Evolutionary conservation across 768 basidiomycete species (phyloP), one percentile per base, ranked within the genome.

Genomic region (Hypholoma sublateritium): DNA sequence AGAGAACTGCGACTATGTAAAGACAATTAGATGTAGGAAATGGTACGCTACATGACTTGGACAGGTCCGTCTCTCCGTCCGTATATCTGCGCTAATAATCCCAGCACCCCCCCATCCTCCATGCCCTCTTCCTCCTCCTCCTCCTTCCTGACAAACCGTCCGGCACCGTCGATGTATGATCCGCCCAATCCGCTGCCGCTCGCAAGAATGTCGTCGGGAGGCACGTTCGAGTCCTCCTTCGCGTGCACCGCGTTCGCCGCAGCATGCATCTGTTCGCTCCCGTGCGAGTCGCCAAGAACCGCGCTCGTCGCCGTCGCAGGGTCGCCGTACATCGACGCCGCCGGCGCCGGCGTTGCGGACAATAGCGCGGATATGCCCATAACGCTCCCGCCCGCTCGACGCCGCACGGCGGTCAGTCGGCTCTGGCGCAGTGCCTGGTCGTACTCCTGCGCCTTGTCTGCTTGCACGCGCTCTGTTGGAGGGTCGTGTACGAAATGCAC

Each of bases 81-180:
- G 70, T 95, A 93, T 50, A 97, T 95, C 76, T 95, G 88, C 42
- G 91, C 88, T 64, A 97, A 68, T 60, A 97, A 67, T 19, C 91
- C 92, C 59, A 96, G 73, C 60, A 97, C 87, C 16, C 95, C 94
- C 0, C 83, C 91, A 70, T 95, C 92, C 65, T 84, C 84, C 59
- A 89, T 65, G 17, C 72, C 77, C 22, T 88, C 87, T 4, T 87
- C 89, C 11, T 85, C 85, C 44, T 87, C 79, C 14, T 84, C 83
- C 22, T 82, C 81, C 46, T 79, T 77, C 49, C 79, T 71, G 11
- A 17, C 57, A 19, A 57, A 53, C 42, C 67, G 61, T 64, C 78
- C 76, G 53, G 75, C 74, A 5, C 79, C 89, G 71, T 93, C 90
- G 21, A 91, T 87, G 68, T 93, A 93, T 44, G 89, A 89, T 61